A percentile compares a stretch with the other conserved stretches of the same genome.
Conservation (phyloP, 1,284 basidiomycete genomes). For the Hemileia vastatrix region DNA sequence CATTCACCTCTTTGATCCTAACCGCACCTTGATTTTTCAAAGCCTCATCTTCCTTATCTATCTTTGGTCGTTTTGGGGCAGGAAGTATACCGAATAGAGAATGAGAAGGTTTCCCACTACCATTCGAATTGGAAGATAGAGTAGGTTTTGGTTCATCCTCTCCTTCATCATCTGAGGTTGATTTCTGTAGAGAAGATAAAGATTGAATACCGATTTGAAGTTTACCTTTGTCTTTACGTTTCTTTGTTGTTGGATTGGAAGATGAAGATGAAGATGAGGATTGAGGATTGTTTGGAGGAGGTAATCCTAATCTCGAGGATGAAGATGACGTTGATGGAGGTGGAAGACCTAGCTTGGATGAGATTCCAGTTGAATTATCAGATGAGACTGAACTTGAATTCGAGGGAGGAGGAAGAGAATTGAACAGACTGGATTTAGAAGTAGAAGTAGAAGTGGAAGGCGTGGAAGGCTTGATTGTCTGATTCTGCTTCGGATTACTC, state of each 20-base stretch:
- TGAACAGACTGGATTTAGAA: background rate
- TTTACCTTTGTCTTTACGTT: constrained; percentile 25
- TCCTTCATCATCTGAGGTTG: too few relatives aligned
- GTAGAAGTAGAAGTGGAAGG: background rate
- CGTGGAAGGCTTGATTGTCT: background rate
- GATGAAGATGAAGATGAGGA: constrained; percentile 34
- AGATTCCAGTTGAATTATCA: constrained; percentile 4
- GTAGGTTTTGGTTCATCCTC: too few relatives aligned
- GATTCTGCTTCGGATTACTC: background rate
- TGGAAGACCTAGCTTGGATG: constrained; percentile 12
- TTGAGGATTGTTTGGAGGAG: constrained; percentile 25
- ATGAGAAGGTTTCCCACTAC: constrained; percentile 7
- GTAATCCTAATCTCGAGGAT: constrained; percentile 31
- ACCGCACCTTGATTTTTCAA: constrained; percentile 26
- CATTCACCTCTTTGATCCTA: constrained; percentile 1
- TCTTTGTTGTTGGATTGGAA: constrained; percentile 28
- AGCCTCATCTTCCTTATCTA: constrained; percentile 34
- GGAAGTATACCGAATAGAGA: constrained; percentile 39
- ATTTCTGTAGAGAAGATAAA: too few relatives aligned
- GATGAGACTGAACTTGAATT: constrained; percentile 8
- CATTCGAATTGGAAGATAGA: background rate
- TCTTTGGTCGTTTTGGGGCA: constrained; percentile 30
- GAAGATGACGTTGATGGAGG: constrained; percentile 34
- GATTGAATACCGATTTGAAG: constrained; percentile 12
- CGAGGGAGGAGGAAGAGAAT: constrained; percentile 20